These are phyloP conservation scores for Cystofilobasidium macerans DNA, from an alignment of 768 basidiomycete species.

Conservation along the genomic window DNA sequence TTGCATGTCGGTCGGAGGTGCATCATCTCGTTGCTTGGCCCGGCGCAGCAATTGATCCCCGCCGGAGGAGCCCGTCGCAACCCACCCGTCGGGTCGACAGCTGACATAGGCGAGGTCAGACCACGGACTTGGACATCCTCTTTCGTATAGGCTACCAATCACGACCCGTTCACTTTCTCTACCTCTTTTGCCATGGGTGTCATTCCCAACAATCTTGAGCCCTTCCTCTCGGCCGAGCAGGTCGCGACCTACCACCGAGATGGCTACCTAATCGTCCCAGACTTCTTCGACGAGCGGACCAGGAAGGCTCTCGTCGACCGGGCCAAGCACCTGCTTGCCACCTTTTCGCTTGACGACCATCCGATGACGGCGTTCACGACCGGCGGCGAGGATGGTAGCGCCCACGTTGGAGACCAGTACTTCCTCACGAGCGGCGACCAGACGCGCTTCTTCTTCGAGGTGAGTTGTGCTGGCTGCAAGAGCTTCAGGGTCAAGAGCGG, in stretches of 20 bases:
- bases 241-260: constrained; percentile 26
- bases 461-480: background rate
- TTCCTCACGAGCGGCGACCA: constrained; percentile 82
- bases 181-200: too few relatives aligned
- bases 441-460: constrained; percentile 84
- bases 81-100: too few relatives aligned
- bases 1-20: too few relatives aligned
- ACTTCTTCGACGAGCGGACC: constrained; percentile 55
- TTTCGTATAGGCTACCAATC: too few relatives aligned
- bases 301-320: constrained; percentile 53
- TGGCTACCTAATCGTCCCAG: constrained; percentile 60
- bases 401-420: constrained; percentile 83
- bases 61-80: too few relatives aligned
- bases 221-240: constrained; percentile 18
- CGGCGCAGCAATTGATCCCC: too few relatives aligned
- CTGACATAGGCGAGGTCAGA: too few relatives aligned
- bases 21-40: too few relatives aligned
- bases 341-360: constrained; percentile 66
- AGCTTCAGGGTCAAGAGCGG: too few relatives aligned
- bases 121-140: too few relatives aligned
- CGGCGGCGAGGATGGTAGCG: constrained; percentile 42
- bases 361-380: constrained; percentile 87
- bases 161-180: too few relatives aligned
- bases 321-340: constrained; percentile 63
- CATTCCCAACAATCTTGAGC: too few relatives aligned